Base-by-base conservation (phyloP, 495 filamentous ascomycete species). In the Xylaria curta region DNA sequence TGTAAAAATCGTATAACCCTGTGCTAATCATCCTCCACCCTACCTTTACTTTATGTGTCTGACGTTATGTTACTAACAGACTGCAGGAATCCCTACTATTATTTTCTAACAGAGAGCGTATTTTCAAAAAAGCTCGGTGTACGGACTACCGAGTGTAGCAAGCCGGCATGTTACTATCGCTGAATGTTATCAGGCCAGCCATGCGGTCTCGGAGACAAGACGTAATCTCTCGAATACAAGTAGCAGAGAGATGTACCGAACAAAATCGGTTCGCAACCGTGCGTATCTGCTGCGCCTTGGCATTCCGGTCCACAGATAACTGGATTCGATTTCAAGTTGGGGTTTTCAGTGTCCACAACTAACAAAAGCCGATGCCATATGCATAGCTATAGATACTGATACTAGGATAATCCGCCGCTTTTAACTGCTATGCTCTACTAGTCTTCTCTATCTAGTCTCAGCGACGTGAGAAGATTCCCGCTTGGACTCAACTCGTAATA, bases 191-290 rank as follows among this genome's bases (percentile, higher is more conserved):
- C 56, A 60, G 2, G 67, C 53, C 1, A 64, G 76, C 0, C 72
- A 81, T 2, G 53, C 72, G 8, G 71, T 77, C 12, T 81, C 81
- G 12, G 21, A 44, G 17, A n/a, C n/a, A 69, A 75, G 0, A 81
- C 33, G 82, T 46, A 46, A 73, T 13, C 66, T 21, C 28, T 46
- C 8, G 51, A 67, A 21, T 76, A 68, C 19, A 51, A 51, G 15
- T 4, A 10, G 0, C 67, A 73, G 46, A 42, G 68, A 13, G 58
- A 73, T 17, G 38, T 76, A 9, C 40, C 71, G 42, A 73, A 69
- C 47, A 9, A n/a, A 19, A n/a, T 49, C 19, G 46, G 2, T 49
- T 49, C 17, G 46, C 46, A 68, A 53, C 49, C 15, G 44, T 42
- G 74, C 42, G 47, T 49, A 8, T 42, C 40, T 19, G 69, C 70